phyloP scores from a whole-genome alignment of 108 stramenopile genomes.

The Cylindrotheca fusiformis region DNA sequence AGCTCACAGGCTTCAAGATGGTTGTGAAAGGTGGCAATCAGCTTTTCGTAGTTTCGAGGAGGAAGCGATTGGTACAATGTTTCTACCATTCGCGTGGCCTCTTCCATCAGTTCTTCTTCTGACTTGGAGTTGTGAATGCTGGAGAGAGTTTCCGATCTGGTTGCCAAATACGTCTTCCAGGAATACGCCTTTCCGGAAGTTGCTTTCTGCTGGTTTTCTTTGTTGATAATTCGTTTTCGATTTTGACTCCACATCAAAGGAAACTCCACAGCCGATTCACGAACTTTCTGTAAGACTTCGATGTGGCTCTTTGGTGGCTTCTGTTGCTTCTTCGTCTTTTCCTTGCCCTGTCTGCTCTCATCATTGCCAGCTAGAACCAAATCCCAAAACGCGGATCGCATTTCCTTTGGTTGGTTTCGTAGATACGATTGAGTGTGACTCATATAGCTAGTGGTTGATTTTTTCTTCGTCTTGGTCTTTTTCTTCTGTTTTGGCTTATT shows the following conservation, averaged over 20 bases:
- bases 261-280: not conserved
- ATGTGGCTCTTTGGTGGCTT: not conserved
- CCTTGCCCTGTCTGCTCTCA: not conserved
- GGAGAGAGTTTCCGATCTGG: not conserved
- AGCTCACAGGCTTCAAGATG: not conserved
- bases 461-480: not conserved
- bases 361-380: slow-evolving; percentile 10
- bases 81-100: slow-evolving; percentile 5
- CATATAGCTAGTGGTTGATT: not conserved
- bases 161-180: not conserved
- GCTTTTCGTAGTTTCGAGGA: not conserved
- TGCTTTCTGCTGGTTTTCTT: not conserved
- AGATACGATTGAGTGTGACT: not conserved
- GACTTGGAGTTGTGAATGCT: not conserved
- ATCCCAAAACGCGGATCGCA: slow-evolving; percentile 11
- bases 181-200: not conserved
- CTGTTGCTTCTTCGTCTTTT: not conserved
- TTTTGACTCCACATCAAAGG: not conserved
- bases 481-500: not conserved
- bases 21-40: not conserved
- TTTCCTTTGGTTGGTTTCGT: not conserved
- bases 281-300: not conserved
- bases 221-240: not conserved
- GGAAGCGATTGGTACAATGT: slow-evolving; percentile 1
- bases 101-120: not conserved